Conservation (phyloP, 257 asterid genomes). For the Coffea canephora region DNA sequence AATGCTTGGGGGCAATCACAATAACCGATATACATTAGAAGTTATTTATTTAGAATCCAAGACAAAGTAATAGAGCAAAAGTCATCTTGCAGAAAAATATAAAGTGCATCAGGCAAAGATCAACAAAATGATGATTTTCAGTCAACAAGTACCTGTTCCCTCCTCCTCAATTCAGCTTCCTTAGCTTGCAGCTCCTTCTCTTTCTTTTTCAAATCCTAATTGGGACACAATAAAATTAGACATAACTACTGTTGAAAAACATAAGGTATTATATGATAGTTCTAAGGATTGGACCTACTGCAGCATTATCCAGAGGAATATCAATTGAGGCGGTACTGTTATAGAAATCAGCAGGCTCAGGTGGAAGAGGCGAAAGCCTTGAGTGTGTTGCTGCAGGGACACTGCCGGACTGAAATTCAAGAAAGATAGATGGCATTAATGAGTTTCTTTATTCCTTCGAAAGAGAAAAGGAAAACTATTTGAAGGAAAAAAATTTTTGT, state of each 20-base stretch:
- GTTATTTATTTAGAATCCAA: neutral
- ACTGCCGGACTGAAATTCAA: conserved; percentile 57
- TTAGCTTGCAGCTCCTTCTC: conserved; percentile 87
- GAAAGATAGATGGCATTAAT: conserved; percentile 6
- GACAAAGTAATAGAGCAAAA: neutral
- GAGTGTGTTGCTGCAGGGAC: conserved; percentile 85
- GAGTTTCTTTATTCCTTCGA: neutral
- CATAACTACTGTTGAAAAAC: conserved; percentile 13
- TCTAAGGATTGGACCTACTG: conserved; percentile 42
- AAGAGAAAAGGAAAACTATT: neutral
- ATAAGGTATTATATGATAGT: neutral
- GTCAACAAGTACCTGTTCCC: conserved; percentile 70
- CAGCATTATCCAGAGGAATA: conserved; percentile 76
- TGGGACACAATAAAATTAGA: conserved; percentile 22
- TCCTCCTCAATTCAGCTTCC: conserved; percentile 81
- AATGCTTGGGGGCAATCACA: neutral
- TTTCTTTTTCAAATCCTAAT: conserved; percentile 82
- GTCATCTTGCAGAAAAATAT: neutral
- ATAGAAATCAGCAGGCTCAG: conserved; percentile 93
- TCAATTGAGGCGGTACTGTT: conserved; percentile 78
- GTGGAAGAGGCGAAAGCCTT: conserved; percentile 92
- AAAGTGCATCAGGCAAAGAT: conserved; percentile 10
- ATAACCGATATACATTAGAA: neutral
- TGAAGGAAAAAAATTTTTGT: neutral
- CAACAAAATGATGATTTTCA: neutral